Conservation (phyloP, 257 asterid species). For the Leonotis leonurus region DNA sequence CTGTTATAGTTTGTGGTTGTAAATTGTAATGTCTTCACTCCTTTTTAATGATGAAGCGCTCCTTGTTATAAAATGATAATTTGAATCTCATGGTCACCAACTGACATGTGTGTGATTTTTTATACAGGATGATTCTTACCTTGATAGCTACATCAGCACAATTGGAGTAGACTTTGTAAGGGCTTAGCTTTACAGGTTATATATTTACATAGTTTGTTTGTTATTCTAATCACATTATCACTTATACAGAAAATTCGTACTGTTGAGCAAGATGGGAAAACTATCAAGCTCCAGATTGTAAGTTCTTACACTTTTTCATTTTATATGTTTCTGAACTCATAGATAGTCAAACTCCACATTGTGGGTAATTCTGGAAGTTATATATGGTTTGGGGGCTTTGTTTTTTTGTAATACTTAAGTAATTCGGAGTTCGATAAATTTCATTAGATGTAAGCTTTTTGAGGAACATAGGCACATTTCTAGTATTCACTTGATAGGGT, state of each 20-base stretch:
- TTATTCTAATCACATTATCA: conserved; percentile 15
- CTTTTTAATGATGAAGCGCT: not conserved
- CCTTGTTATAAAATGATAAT: no score
- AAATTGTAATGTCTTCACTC: no score
- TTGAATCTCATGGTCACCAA: conserved; percentile 28
- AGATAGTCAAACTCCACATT: no score
- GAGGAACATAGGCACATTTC: no score
- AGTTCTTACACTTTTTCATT: conserved; percentile 4
- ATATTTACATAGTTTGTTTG: not conserved
- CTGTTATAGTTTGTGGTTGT: not conserved
- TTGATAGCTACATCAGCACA: conserved; percentile 61
- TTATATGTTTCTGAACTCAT: not conserved
- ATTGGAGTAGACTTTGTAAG: conserved; percentile 63
- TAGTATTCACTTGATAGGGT: not conserved
- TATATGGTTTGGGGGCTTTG: not conserved
- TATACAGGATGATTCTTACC: conserved; percentile 56
- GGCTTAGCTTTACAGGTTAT: not conserved
- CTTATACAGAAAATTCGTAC: conserved; percentile 52
- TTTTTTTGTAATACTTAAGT: not conserved
- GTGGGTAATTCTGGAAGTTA: not conserved
- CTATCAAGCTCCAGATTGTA: conserved; percentile 86
- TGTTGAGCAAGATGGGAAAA: conserved; percentile 61
- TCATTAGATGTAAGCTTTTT: no score
- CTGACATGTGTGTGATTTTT: conserved; percentile 7
- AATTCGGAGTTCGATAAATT: no score